Base-by-base conservation (phyloP, 306 rosid species). In the Cyclanthera cordifolia region DNA sequence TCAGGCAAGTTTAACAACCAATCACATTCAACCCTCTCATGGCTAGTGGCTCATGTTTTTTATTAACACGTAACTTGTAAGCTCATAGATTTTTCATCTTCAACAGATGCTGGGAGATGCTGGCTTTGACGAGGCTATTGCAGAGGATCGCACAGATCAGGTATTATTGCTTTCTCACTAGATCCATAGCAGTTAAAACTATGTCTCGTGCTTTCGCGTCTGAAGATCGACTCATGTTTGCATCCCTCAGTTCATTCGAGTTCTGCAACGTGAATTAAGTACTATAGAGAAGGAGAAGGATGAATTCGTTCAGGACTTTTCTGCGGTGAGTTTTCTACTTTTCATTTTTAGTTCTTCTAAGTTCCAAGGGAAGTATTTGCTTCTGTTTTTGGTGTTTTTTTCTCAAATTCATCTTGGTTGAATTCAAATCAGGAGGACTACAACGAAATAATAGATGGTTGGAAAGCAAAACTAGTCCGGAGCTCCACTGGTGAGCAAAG, bases 121-220 rank as follows among this genome's bases (percentile, higher is more conserved):
- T 82, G 96, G 96, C 76, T 93, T 93, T 81, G 79, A 76, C 47
- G 82, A 83, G 57, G 86, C 85, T 75, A 71, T 75, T 80, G 86
- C 81, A 23, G 94, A 90, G 83, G 96, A 93, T 79, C 88, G 83
- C 73, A 84, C 91, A 20, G 80, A 84, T 75, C 88, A 83, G 97
- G 97, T 92, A 43, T 55, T 55, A 43, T 37, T 34, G 5, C 17
- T 54, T 54, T 23, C 34, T 55, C 16, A 2, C 10, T 71, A 2
- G 43, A 13, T 55, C 23, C 34, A 15, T 47, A 47, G n/a, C 49
- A 66, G 14, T 32, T 6, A 39, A 8, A 28, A 39, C 66, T 39
- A 41, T 23, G 52, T 41, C 10, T 41, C 10, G 21, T 39, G 50
- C 53, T 68, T 68, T 9, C n/a, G 20, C 10, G 41, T 53, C 66